These are phyloP conservation scores for Lithospermum erythrorhizon DNA, from an alignment of 257 asterid genomes.

Conservation along the genomic window DNA sequence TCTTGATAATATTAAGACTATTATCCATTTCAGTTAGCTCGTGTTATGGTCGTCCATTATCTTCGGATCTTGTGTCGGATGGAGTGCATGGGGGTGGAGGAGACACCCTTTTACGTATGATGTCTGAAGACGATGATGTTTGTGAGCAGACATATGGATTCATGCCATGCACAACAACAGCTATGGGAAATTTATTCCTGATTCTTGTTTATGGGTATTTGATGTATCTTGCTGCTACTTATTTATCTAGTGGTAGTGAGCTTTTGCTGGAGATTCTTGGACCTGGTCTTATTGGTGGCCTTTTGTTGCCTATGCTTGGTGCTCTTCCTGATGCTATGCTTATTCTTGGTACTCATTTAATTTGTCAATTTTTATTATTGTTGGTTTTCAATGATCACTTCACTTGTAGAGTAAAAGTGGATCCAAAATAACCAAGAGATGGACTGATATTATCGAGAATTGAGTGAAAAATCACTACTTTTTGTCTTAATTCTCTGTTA, in stretches of 20 bases:
- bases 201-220: slow-evolving; percentile 37
- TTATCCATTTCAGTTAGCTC: not conserved
- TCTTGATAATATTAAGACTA: too few relatives aligned
- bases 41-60: not conserved
- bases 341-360: slow-evolving; percentile 38
- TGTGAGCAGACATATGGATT: slow-evolving; percentile 48
- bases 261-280: slow-evolving; percentile 40
- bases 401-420: too few relatives aligned
- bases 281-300: slow-evolving; percentile 50
- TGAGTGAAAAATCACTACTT: too few relatives aligned
- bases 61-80: not conserved
- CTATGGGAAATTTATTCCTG: slow-evolving; percentile 44
- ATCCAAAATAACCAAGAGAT: too few relatives aligned
- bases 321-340: slow-evolving; percentile 42
- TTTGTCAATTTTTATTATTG: not conserved
- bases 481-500: too few relatives aligned
- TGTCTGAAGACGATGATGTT: slow-evolving; percentile 12
- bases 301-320: slow-evolving; percentile 54
- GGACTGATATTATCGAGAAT: too few relatives aligned
- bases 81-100: not conserved
- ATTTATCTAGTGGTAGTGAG: slow-evolving; percentile 40
- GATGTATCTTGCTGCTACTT: slow-evolving; percentile 33
- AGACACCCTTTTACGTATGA: slow-evolving; percentile 8
- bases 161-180: slow-evolving; percentile 48
- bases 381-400: too few relatives aligned